These are phyloP conservation scores for Pyronema domesticum DNA, from an alignment of 495 filamentous ascomycete species.

Conservation along the genomic window DNA sequence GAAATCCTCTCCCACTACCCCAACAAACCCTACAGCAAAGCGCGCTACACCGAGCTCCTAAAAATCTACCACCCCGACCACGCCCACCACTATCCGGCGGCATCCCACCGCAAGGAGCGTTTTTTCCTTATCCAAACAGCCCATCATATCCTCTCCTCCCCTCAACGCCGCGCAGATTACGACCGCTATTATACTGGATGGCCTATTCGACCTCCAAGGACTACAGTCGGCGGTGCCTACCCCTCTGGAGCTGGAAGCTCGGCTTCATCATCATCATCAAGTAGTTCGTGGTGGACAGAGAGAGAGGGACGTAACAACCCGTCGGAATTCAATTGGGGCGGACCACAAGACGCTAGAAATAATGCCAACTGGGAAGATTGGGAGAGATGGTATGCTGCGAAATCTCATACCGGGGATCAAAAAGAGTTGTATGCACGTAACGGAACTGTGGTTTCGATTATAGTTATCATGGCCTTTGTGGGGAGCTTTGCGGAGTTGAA, in stretches of 20 bases:
- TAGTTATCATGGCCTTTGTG: conserved; percentile 46
- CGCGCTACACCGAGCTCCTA: conserved; percentile 70
- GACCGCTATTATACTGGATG: conserved; percentile 70
- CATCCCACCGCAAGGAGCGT: conserved; percentile 43
- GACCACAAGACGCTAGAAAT: conserved; percentile 40
- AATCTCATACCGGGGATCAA: conserved; percentile 25
- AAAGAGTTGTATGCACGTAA: conserved; percentile 55
- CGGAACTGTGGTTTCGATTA: conserved; percentile 47
- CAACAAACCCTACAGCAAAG: conserved; percentile 58
- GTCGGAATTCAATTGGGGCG: conserved; percentile 32
- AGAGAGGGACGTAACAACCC: conserved; percentile 26
- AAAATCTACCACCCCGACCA: conserved; percentile 91
- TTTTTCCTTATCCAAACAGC: conserved; percentile 76
- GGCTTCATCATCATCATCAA: neutral
- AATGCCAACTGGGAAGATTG: conserved; percentile 99
- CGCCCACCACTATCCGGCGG: conserved; percentile 30
- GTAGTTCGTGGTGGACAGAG: conserved; percentile 13
- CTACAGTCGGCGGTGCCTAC: neutral
- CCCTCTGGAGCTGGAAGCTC: conserved; percentile 8
- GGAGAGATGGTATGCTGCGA: conserved; percentile 53
- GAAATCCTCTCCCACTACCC: conserved; percentile 54
- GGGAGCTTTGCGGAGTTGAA: conserved; percentile 29
- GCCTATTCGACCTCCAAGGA: conserved; percentile 26
- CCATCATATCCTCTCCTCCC: conserved; percentile 78
- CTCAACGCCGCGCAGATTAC: conserved; percentile 57